phyloP scores from a whole-genome alignment of 192 early-diverging fungal species.

The Obelidium mucronatum region DNA sequence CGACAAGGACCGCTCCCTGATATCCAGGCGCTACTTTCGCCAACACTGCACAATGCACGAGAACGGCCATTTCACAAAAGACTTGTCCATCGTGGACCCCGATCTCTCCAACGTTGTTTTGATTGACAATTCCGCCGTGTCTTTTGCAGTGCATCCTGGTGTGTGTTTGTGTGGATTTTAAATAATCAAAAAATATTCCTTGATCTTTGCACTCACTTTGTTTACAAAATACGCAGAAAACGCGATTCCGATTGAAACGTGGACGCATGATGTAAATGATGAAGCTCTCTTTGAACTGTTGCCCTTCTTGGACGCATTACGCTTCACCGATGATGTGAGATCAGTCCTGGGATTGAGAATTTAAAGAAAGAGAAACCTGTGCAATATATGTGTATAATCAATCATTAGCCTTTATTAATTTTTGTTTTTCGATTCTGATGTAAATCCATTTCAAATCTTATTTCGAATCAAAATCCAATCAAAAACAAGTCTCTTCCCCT shows the following conservation, averaged over 20 bases:
- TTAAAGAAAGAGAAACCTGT: no score
- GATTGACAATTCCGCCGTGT: slow-evolving; percentile 82
- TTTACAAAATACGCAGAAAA: slow-evolving; percentile 69
- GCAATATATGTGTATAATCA: no score
- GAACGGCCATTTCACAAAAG: slow-evolving; percentile 77
- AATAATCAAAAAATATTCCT: neutral
- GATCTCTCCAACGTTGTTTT: slow-evolving; percentile 84
- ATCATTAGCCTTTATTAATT: no score
- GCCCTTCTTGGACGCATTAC: slow-evolving; percentile 86
- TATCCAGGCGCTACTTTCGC: slow-evolving; percentile 81
- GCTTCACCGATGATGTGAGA: slow-evolving; percentile 87
- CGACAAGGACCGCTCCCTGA: slow-evolving; percentile 71
- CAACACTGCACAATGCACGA: slow-evolving; percentile 73
- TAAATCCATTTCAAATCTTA: no score
- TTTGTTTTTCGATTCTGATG: no score
- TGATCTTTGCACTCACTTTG: slow-evolving; percentile 10
- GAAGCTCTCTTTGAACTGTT: slow-evolving; percentile 85
- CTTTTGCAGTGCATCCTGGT: slow-evolving; percentile 80
- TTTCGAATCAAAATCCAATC: no score
- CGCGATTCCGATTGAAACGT: slow-evolving; percentile 87
- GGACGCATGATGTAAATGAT: slow-evolving; percentile 81
- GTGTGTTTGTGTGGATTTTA: neutral
- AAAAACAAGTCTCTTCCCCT: no score
- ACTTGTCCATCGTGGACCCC: slow-evolving; percentile 74
- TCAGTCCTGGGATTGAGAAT: slow-evolving; percentile 69